A percentile compares a stretch with the other conserved stretches of the same genome.
Evolutionary conservation across 1,284 basidiomycete genomes (phyloP).

Genomic region (Rhodotorula sp.): DNA sequence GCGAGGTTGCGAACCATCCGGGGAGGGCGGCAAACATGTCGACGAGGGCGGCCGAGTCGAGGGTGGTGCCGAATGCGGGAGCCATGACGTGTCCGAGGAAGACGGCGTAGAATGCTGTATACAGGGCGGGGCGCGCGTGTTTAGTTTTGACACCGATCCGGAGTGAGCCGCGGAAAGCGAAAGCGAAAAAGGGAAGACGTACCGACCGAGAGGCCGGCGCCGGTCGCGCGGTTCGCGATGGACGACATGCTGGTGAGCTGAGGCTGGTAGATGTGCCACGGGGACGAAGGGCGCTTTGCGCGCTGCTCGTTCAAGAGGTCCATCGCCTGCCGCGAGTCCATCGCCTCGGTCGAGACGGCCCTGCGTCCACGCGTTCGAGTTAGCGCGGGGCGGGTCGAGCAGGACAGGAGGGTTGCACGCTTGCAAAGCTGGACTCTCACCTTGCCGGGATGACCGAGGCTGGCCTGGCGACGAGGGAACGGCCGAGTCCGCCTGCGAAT

Average conservation of each 20-base stretch:
- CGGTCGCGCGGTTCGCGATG: slow-evolving; percentile 81
- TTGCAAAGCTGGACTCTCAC: neutral
- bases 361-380: neutral
- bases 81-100: slow-evolving; percentile 81
- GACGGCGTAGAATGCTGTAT: slow-evolving; percentile 81
- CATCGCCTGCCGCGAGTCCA: slow-evolving; percentile 58
- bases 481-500: slow-evolving; percentile 13
- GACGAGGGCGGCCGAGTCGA: slow-evolving; percentile 75
- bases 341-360: slow-evolving; percentile 61
- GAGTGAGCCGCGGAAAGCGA: too few species aligned
- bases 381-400: neutral
- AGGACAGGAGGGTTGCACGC: too few species aligned
- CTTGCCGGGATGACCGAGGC: slow-evolving; percentile 13
- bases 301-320: slow-evolving; percentile 83
- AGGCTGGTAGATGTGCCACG: slow-evolving; percentile 50
- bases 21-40: slow-evolving; percentile 61
- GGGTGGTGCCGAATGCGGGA: slow-evolving; percentile 62
- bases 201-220: slow-evolving; percentile 66
- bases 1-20: slow-evolving; percentile 62
- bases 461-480: slow-evolving; percentile 7
- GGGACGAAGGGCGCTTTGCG: slow-evolving; percentile 76
- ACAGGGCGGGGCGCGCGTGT: neutral
- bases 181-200: slow-evolving; percentile 71
- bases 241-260: slow-evolving; percentile 75
- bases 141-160: too few species aligned